Evolutionary conservation across 1,284 basidiomycete genomes (phyloP), one percentile per base, ranked within the genome.

Genomic region (Vanrija pseudolonga): DNA sequence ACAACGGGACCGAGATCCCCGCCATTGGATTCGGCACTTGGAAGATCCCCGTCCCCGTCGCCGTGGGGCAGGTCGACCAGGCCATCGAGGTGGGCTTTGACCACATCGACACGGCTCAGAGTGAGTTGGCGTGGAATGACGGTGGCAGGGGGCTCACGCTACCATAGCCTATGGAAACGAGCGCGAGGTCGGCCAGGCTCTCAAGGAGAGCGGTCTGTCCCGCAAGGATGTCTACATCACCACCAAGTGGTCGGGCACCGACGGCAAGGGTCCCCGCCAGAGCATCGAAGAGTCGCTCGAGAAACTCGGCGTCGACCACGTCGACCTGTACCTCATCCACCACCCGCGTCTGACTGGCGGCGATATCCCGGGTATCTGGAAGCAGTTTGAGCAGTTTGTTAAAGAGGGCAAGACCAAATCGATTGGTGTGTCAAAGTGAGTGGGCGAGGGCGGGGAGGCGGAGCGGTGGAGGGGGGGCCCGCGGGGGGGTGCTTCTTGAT

Each of bases 401-500:
- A 79, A 81, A 48, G 74, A 80, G 9, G 85, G 85, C 0, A 71
- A 83, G 5, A 79, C 80, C 23, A 86, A 82, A 84, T 85, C 82
- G 59, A 86, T 88, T 51, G 87, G 87, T n/a, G 84, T 89, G 20
- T 85, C 83, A 71, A 89, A 89, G 71, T 71, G 51, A 54, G 71
- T 62, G 23, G 18, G 7, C 8, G 14, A 19, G 36, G 11, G 11
- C 32, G 9, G 26, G 7, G 26, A 11, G 26, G 26, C 40, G 4
- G 18, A 41, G 26, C 11, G 26, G 6, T 3, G 6, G 26, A 11
- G 7, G 11, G 2, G 7, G 26, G 7, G 7, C 6, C 20, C 44
- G 6, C 20, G 23, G 19, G 6, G 23, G 44, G 24, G 12, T 20
- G 15, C 43, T 23, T 48, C 0, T 41, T 14, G 6, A 15, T 53